Evolutionary conservation across 164 flowering plant genomes (phyloP), one percentile per base, ranked within the genome.

Genomic region (Stephania japonica): DNA sequence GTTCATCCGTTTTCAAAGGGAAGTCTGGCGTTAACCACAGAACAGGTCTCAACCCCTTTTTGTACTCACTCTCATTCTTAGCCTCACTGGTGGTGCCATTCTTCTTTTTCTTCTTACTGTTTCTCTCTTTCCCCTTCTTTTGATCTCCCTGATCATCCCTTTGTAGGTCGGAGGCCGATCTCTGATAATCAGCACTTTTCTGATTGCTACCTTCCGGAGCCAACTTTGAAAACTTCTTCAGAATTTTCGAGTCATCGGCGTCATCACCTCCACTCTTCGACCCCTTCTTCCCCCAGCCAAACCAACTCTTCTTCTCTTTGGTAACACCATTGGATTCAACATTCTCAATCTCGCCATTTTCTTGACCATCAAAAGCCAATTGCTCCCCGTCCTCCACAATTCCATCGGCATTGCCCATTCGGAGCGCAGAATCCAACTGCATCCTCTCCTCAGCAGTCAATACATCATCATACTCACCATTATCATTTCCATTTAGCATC

Each of bases 1-100:
- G 86, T 80, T 95, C 99, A 42, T 95, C 99, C 27, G 97, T 95
- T 82, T 87, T 84, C 81, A 95, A 81, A 41, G 99, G 97, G 73
- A 95, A 95, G 79, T 93, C 98, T 27, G 95, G 94, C 49, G 97
- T 95, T 84, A 95, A 83, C 98, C 97, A 95, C 70, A 95, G 80
- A 66, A 93, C 97, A 73, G 99, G 99, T 79, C 97, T 87, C 81
- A 95, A 78, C 66, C 99, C 98, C 82, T 95, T 95, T 81, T 91
- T 93, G 74, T 91, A 95, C 75, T 95, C 99, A 76, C 97, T 95
- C 78, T 93, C 99, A 76, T 75, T 83, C 84, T 95, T 95, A 75
- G 89, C 3, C 70, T 93, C 99, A 67, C 74, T 67, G 32, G 75
- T 47, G 26, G 75, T 50, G 19, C 80, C 97, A 78, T 86, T 90